These are phyloP conservation scores for Dactylonectria estremocensis DNA, from an alignment of 2,329 filamentous ascomycete species.

Conservation along the genomic window DNA sequence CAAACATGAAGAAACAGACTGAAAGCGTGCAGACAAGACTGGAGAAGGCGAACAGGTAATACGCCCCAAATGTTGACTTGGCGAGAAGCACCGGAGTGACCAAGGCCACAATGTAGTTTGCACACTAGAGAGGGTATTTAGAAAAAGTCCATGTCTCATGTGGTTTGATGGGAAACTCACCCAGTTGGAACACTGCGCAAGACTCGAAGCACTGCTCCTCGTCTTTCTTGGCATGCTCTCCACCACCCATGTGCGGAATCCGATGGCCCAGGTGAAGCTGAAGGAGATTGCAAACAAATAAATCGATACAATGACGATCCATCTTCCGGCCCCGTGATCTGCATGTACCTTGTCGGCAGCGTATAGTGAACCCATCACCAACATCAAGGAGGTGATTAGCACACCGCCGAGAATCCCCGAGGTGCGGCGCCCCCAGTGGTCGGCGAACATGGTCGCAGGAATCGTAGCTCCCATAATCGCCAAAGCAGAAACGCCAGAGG, in stretches of 20 bases:
- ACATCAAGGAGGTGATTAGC: slow-evolving; percentile 65
- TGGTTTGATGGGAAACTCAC: slow-evolving; percentile 42
- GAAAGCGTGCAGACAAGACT: slow-evolving; percentile 56
- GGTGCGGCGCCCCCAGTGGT: slow-evolving; percentile 69
- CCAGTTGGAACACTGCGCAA: slow-evolving; percentile 70
- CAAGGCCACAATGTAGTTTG: slow-evolving; percentile 63
- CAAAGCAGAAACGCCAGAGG: slow-evolving; percentile 72
- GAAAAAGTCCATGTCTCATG: not conserved
- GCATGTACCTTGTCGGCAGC: slow-evolving; percentile 58
- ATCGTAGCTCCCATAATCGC: slow-evolving; percentile 69
- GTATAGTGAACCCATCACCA: slow-evolving; percentile 68
- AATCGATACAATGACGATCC: slow-evolving; percentile 67
- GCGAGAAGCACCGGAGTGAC: slow-evolving; percentile 59
- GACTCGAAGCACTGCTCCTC: slow-evolving; percentile 67
- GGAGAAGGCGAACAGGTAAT: slow-evolving; percentile 62
- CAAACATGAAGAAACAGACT: slow-evolving; percentile 58
- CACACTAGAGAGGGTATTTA: slow-evolving; percentile 44
- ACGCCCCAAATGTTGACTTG: slow-evolving; percentile 58
- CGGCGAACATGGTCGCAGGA: slow-evolving; percentile 68
- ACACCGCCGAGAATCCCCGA: slow-evolving; percentile 68
- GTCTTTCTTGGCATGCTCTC: slow-evolving; percentile 71
- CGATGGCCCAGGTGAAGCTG: slow-evolving; percentile 66
- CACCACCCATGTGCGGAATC: slow-evolving; percentile 66
- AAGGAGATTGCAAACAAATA: slow-evolving; percentile 65
- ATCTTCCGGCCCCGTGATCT: slow-evolving; percentile 57